Base-by-base conservation (phyloP, 768 basidiomycete species). In the Tubosaeta brunneosetosa region DNA sequence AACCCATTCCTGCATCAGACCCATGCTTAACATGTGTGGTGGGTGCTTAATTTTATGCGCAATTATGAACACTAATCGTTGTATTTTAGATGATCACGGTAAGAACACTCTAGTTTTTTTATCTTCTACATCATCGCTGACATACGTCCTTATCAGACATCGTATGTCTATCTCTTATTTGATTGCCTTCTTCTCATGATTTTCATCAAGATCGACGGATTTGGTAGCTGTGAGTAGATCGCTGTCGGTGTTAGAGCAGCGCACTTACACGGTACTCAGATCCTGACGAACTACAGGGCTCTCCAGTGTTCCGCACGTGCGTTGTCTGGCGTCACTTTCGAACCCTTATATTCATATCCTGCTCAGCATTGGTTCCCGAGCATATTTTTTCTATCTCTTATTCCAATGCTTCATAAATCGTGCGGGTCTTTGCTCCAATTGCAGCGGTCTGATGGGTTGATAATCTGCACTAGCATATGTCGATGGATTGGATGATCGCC, bases 321-420 rank as follows among this genome's bases (percentile, higher is more conserved):
- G 68, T 59, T 26, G n/a, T 49, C n/a, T 48, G 17, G 9, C 4
- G 6, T 38, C 12, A 4, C 12, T 11, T 38, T 17, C 47, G 10
- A 17, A 13, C 22, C 22, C 22, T 22, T 27, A 3, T 10, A 49
- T 32, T 57, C 0, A 53, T 25, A n/a, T 32, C 2, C 25, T 29
- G 7, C 4, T 19, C 53, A 91, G 87, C 8, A 88, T 97, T 50
- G 95, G 94, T 6, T 70, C 82, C 1, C 75, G 88, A 58, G 91
- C 86, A 19, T 97, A 94, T 71, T 94, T 94, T 68, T 94, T 85
- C 75, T 99, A 85, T 72, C 75, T 95, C 19, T 76, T 99, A 1
- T 98, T 99, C 76, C 95, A 99, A 60, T 91, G 89, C 59, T 94
- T 94, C 67, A 82, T 88, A 60, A 85, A 87, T 56, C 81, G 89